These are phyloP conservation scores for Imleria badia DNA, from an alignment of 768 basidiomycete species.

Conservation along the genomic window DNA sequence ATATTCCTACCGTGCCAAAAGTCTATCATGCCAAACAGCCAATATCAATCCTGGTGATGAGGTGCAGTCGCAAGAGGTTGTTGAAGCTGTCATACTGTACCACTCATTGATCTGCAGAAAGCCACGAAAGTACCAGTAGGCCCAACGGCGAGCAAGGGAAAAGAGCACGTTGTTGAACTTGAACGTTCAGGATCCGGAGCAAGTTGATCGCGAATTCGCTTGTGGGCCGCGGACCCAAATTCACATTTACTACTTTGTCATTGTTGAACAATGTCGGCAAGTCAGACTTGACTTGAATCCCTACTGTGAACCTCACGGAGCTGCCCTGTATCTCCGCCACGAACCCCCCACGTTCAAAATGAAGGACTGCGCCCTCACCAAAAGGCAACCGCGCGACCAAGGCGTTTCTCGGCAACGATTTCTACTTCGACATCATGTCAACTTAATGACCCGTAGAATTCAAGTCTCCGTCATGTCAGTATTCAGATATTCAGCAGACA, in stretches of 20 bases:
- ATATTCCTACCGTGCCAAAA: too few species aligned
- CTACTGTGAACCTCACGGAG: not conserved
- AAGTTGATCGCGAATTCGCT: too few species aligned
- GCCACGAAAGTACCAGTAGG: not conserved
- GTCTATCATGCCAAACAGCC: too few species aligned
- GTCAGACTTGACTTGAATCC: not conserved
- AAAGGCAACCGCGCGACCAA: conserved; percentile 7
- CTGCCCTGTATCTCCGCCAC: conserved; percentile 1
- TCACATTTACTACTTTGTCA: too few species aligned
- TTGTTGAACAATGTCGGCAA: too few species aligned
- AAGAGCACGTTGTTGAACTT: not conserved
- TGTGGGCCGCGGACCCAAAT: too few species aligned
- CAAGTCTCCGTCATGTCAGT: not conserved
- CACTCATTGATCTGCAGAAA: not conserved
- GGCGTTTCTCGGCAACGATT: conserved; percentile 4
- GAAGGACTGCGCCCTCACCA: not conserved
- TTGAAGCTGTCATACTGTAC: not conserved
- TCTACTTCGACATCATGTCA: not conserved
- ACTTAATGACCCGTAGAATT: not conserved
- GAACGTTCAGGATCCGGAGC: not conserved
- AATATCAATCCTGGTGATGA: too few species aligned
- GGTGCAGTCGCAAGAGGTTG: too few species aligned
- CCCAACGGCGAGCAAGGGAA: not conserved
- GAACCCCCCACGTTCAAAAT: not conserved
- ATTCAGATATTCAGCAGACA: not conserved